Base-by-base conservation (phyloP, 179 eudicot species). In the Gypsophila paniculata region DNA sequence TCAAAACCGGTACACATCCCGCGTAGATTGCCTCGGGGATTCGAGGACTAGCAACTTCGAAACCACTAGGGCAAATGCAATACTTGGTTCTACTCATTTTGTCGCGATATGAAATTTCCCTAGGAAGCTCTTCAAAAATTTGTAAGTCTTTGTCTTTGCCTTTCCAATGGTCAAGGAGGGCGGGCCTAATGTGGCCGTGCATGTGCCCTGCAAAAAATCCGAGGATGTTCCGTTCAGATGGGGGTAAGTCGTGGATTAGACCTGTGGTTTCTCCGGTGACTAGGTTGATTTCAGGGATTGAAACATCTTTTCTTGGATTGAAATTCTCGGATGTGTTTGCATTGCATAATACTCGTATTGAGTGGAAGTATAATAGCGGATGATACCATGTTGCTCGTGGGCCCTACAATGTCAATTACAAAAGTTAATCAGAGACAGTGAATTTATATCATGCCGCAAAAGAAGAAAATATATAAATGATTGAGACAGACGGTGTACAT, bases 61-160 rank as follows among this genome's bases (percentile, higher is more conserved):
- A 88, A 5, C 93, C 93, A 74, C 93, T 88, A 3, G 93, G 86
- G 60, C 93, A 88, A 60, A 88, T 78, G 80, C 93, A 88, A 64
- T 72, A 88, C 76, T 72, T 82, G 80, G 87, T 81, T 73, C 70
- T 62, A 55, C 82, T 62, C 79, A 88, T 64, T 88, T 83, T 88
- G 0, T 61, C 79, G 8, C 44, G 44, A 19, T 88, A 88, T 0
- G 92, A 88, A 2, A 83, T 63, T 23, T 78, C 83, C 53, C 78
- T 76, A 3, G 90, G 88, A 42, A 86, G 81, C 49, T 81, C 78
- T 25, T 76, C 76, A 36, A 75, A 79, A 34, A 85, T 76, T 63
- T 71, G 84, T 11, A 85, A 25, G 52, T 88, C 86, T 10, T 71
- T 55, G 53, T 88, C 86, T 63, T 82, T 77, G 70, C 71, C 77